Evolutionary conservation across 345 rosid genomes (phyloP).

Genomic region (Gossypium mustelinum): DNA sequence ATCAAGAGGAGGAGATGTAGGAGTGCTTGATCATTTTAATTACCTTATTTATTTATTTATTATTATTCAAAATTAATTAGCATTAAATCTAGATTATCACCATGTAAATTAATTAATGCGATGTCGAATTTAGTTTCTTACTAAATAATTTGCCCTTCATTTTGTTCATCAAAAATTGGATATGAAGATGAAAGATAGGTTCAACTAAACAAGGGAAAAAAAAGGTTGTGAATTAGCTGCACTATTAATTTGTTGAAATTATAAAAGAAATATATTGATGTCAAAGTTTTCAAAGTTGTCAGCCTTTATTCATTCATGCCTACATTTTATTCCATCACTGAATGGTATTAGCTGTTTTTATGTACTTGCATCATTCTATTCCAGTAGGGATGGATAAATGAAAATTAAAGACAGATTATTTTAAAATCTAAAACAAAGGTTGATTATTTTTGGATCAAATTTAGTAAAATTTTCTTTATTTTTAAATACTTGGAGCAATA

Average conservation of each 20-base stretch:
- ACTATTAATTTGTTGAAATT: neutral
- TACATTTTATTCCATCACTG: neutral
- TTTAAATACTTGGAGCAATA: too few relatives aligned
- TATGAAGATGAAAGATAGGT: neutral
- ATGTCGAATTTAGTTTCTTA: neutral
- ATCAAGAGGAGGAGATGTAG: slow-evolving; percentile 46
- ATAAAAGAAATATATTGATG: neutral
- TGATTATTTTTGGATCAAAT: too few relatives aligned
- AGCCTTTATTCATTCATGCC: neutral
- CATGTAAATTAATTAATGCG: neutral
- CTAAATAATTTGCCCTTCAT: neutral
- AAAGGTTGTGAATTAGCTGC: neutral
- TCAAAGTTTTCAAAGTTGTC: neutral
- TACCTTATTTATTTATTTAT: neutral
- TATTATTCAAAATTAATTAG: neutral
- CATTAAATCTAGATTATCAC: neutral
- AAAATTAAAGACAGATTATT: too few relatives aligned
- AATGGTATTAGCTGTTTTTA: too few relatives aligned
- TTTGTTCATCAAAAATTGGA: neutral
- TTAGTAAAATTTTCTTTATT: too few relatives aligned
- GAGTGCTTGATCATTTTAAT: slow-evolving; percentile 30
- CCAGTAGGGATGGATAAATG: too few relatives aligned
- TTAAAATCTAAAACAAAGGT: too few relatives aligned
- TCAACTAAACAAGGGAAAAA: neutral
- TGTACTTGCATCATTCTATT: too few relatives aligned